A percentile compares a stretch with the other conserved stretches of the same genome.
These are phyloP conservation scores for Mortierella sp. DNA, from an alignment of 371 early-diverging fungal species.

Conservation along the genomic window DNA sequence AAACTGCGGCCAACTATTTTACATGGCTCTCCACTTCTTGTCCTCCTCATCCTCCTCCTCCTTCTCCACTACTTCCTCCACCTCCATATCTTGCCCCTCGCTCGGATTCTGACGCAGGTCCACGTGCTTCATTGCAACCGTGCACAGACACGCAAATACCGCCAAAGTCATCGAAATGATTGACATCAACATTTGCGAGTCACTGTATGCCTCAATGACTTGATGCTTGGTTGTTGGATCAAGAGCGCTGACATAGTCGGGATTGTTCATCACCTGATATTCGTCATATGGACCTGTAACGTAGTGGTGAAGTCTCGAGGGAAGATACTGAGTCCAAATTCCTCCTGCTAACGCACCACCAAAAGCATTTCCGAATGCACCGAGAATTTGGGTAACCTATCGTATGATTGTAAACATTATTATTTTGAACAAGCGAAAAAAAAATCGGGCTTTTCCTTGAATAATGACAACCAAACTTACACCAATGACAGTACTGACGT, in stretches of 20 bases:
- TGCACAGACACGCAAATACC: conserved; percentile 34
- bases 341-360: conserved; percentile 62
- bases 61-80: neutral
- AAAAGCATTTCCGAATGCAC: conserved; percentile 58
- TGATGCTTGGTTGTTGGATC: conserved; percentile 43
- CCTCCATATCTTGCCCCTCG: neutral
- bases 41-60: neutral
- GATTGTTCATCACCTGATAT: conserved; percentile 31
- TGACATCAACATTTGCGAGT: conserved; percentile 58
- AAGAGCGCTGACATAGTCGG: conserved; percentile 21
- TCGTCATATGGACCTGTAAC: conserved; percentile 61
- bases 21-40: no score
- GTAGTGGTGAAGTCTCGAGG: conserved; percentile 46
- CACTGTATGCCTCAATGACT: conserved; percentile 55
- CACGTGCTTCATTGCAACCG: conserved; percentile 32
- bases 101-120: conserved; percentile 34
- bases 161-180: conserved; percentile 54
- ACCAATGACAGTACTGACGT: conserved; percentile 60
- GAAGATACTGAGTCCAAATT: conserved; percentile 63
- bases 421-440: neutral
- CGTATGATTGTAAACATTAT: no score
- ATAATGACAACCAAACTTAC: neutral
- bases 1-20: no score
- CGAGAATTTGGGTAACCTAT: conserved; percentile 54
- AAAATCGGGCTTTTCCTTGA: neutral